These are phyloP conservation scores for Hyphodiscus sp. DNA, from an alignment of 2,329 filamentous ascomycete species.

Conservation along the genomic window DNA sequence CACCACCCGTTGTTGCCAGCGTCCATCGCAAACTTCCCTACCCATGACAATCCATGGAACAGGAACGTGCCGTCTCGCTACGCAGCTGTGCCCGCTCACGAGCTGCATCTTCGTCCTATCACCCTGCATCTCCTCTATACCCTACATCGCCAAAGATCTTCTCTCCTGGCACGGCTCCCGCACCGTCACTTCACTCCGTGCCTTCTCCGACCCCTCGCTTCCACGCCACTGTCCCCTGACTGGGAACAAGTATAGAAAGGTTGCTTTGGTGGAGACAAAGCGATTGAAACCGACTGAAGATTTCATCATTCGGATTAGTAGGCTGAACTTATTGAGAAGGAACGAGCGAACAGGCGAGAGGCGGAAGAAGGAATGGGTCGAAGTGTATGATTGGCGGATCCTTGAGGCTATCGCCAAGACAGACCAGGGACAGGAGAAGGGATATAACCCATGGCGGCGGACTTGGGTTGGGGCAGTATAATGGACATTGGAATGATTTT, in stretches of 20 bases:
- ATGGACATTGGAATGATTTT: background rate
- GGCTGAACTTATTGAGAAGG: constrained; percentile 15
- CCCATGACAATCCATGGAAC: constrained; percentile 4
- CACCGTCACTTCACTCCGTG: constrained; percentile 12
- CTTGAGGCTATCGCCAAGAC: constrained; percentile 35
- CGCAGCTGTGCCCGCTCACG: constrained; percentile 10
- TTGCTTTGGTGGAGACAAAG: constrained; percentile 32
- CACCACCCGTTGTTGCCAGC: background rate
- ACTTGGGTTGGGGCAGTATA: constrained; percentile 12
- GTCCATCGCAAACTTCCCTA: background rate
- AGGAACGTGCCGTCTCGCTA: constrained; percentile 11
- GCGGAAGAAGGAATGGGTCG: constrained; percentile 26
- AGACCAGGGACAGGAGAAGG: constrained; percentile 33
- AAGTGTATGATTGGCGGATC: constrained; percentile 35
- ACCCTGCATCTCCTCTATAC: constrained; percentile 17
- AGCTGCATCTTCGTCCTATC: constrained; percentile 24
- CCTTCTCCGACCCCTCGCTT: constrained; percentile 10
- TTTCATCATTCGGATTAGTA: constrained; percentile 28
- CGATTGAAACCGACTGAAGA: constrained; percentile 24
- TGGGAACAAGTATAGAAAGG: constrained; percentile 18
- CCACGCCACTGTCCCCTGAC: constrained; percentile 15
- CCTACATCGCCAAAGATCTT: constrained; percentile 17
- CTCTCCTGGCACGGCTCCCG: constrained; percentile 17
- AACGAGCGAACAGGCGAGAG: constrained; percentile 3
- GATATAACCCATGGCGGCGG: constrained; percentile 13